A percentile compares a stretch with the other conserved stretches of the same genome.
Evolutionary conservation across 495 filamentous ascomycete genomes (phyloP).

Genomic region (Amniculicola lignicola): DNA sequence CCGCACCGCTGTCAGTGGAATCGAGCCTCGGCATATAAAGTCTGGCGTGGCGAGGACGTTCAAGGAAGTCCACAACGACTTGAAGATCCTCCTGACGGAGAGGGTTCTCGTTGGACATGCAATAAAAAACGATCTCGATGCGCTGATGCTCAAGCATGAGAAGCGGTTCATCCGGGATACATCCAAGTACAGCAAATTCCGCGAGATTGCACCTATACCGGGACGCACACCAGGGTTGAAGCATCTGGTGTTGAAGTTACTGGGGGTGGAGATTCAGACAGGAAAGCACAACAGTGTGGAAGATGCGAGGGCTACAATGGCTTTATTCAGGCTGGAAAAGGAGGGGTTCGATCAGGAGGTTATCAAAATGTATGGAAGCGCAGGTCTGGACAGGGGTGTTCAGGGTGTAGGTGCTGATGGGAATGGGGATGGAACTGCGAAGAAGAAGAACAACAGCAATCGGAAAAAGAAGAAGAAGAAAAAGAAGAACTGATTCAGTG

Average conservation of each 20-base stretch:
- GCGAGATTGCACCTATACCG: constrained; percentile 56
- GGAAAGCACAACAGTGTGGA: constrained; percentile 75
- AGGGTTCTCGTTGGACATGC: constrained; percentile 85
- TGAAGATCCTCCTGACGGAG: constrained; percentile 67
- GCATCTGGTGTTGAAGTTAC: constrained; percentile 68
- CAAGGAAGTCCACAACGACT: constrained; percentile 67
- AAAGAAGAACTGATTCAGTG: not conserved
- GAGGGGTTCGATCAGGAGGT: constrained; percentile 76
- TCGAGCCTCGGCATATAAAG: constrained; percentile 64
- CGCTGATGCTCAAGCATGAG: constrained; percentile 71
- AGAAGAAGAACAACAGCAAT: constrained; percentile 20
- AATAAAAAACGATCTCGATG: constrained; percentile 80
- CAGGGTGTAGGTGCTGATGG: constrained; percentile 42
- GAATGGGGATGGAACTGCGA: constrained; percentile 32
- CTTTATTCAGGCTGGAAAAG: constrained; percentile 77
- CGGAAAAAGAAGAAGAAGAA: constrained; percentile 29
- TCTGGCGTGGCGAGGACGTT: constrained; percentile 45
- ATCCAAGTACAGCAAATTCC: constrained; percentile 68
- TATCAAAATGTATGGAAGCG: constrained; percentile 50
- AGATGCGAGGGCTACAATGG: constrained; percentile 86
- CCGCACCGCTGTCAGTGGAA: constrained; percentile 79
- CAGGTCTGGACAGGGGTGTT: constrained; percentile 31
- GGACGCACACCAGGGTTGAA: constrained; percentile 77
- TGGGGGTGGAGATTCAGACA: constrained; percentile 79
- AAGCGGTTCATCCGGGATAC: constrained; percentile 79